phyloP scores from a whole-genome alignment of 2,329 filamentous ascomycete species.

The Clathrospora elynae region DNA sequence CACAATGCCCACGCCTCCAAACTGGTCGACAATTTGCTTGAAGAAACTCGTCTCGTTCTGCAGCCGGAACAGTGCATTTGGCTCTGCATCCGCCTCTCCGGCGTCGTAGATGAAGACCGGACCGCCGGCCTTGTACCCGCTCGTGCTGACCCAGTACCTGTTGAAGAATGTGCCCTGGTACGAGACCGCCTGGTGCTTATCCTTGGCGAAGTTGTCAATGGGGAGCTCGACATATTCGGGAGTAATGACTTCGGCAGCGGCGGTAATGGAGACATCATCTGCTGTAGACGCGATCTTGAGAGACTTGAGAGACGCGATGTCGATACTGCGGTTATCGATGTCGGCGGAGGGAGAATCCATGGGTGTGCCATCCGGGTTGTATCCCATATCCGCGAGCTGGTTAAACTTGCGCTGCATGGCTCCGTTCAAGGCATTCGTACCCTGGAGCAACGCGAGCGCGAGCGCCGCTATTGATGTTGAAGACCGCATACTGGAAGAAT shows the following conservation, averaged over 20 bases:
- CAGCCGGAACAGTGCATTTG: slow-evolving; percentile 32
- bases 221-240: slow-evolving; percentile 46
- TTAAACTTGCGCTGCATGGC: slow-evolving; percentile 29
- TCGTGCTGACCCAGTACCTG: slow-evolving; percentile 45
- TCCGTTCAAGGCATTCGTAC: slow-evolving; percentile 27
- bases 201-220: slow-evolving; percentile 44
- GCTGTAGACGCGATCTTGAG: slow-evolving; percentile 11
- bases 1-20: slow-evolving; percentile 46
- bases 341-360: slow-evolving; percentile 21
- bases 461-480: slow-evolving; percentile 29
- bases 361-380: slow-evolving; percentile 39
- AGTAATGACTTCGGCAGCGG: slow-evolving; percentile 24
- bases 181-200: slow-evolving; percentile 22
- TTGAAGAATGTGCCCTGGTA: slow-evolving; percentile 43
- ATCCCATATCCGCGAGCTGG: slow-evolving; percentile 41
- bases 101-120: slow-evolving; percentile 49
- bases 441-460: slow-evolving; percentile 32
- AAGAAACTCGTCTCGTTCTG: slow-evolving; percentile 42
- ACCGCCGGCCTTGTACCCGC: slow-evolving; percentile 43
- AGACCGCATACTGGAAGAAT: slow-evolving; percentile 31
- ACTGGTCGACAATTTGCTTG: slow-evolving; percentile 45
- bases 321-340: slow-evolving; percentile 1
- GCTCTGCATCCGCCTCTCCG: slow-evolving; percentile 42
- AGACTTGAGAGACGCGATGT: slow-evolving; percentile 1
- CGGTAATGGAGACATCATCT: slow-evolving; percentile 2